phyloP scores from a whole-genome alignment of 2,329 filamentous ascomycete species.

The Trichophaea hybrida region DNA sequence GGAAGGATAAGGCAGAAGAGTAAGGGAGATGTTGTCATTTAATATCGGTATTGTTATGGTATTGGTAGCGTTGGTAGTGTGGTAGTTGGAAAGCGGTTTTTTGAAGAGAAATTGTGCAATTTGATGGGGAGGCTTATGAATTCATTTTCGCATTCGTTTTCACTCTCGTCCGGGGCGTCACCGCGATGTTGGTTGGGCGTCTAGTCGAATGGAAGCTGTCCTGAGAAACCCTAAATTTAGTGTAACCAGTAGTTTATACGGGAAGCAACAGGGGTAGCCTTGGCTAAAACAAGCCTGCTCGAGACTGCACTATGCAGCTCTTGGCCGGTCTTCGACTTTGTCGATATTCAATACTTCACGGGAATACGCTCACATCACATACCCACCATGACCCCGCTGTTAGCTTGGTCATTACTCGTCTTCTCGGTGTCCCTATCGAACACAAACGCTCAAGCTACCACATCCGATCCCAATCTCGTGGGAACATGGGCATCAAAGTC shows the following conservation, averaged over 20 bases:
- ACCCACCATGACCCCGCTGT: too few species aligned
- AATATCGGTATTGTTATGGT: background rate
- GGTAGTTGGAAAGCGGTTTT: background rate
- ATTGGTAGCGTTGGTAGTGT: too few species aligned
- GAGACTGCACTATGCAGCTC: too few species aligned
- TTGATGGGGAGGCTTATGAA: background rate
- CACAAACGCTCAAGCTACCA: background rate
- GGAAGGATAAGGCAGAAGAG: conserved; percentile 47
- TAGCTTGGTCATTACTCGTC: background rate
- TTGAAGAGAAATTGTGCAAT: background rate
- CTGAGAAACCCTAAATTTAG: too few species aligned
- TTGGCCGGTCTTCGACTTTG: too few species aligned
- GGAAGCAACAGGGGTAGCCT: too few species aligned
- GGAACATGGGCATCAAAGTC: conserved; percentile 62
- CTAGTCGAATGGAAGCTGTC: too few species aligned
- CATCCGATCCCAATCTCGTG: conserved; percentile 1
- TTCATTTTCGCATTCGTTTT: background rate
- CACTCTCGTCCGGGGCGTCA: background rate
- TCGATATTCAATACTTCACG: too few species aligned
- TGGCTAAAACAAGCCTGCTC: too few species aligned
- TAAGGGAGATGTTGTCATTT: conserved; percentile 2
- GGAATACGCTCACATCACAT: too few species aligned
- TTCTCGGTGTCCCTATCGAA: background rate
- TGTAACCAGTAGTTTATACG: too few species aligned
- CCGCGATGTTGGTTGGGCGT: too few species aligned